Evolutionary conservation across 1,284 basidiomycete species (phyloP).

Genomic region (Ceratobasidium sp.): DNA sequence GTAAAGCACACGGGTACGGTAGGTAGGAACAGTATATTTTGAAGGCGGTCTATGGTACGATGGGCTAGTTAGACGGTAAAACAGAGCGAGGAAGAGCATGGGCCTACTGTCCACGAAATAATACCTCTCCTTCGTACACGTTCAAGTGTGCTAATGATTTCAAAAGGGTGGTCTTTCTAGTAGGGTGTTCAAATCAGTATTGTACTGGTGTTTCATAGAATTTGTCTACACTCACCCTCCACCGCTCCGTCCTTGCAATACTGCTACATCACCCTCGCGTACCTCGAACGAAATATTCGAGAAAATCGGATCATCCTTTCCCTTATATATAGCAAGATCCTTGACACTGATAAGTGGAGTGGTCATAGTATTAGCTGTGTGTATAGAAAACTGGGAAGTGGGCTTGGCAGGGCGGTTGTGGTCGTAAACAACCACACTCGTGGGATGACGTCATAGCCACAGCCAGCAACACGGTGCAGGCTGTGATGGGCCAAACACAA

Average conservation of each 20-base stretch:
- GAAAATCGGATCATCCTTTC: constrained; percentile 66
- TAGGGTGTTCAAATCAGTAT: constrained; percentile 37
- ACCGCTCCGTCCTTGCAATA: constrained; percentile 81
- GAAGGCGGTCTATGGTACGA: constrained; percentile 12
- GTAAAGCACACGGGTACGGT: constrained; percentile 82
- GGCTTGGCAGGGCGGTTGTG: not conserved
- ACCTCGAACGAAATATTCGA: constrained; percentile 70
- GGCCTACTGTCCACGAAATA: constrained; percentile 74
- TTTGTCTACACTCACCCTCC: constrained; percentile 63
- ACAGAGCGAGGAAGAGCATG: not conserved
- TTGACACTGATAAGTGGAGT: constrained; percentile 62
- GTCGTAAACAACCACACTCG: constrained; percentile 4
- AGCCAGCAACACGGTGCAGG: no score
- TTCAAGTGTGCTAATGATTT: constrained; percentile 86
- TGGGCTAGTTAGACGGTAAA: not conserved
- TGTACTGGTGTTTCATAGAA: not conserved
- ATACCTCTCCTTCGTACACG: constrained; percentile 75
- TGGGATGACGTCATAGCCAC: no score
- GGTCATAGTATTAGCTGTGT: constrained; percentile 22
- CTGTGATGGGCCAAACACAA: no score
- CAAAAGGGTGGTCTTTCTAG: constrained; percentile 80
- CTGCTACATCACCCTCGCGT: constrained; percentile 76
- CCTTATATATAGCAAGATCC: constrained; percentile 62
- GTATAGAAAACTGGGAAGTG: not conserved
- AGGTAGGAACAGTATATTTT: constrained; percentile 67